These are phyloP conservation scores for Codiaeum variegatum DNA, from an alignment of 441 rosid species.

Conservation along the genomic window DNA sequence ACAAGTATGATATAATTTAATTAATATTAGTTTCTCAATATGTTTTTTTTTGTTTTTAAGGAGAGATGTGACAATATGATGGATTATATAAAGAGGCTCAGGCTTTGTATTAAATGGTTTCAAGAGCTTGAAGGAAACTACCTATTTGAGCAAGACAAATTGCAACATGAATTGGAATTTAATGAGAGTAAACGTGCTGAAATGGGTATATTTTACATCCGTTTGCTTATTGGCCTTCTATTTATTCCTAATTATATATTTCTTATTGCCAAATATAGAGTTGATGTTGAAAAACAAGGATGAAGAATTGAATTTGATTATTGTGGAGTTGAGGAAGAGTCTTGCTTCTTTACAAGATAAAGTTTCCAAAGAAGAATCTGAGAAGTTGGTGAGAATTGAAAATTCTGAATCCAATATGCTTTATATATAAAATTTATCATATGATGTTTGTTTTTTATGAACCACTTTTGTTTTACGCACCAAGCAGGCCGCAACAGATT, in stretches of 20 bases:
- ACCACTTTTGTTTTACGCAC: constrained; percentile 9
- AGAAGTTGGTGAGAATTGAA: constrained; percentile 51
- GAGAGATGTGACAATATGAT: constrained; percentile 65
- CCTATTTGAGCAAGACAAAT: constrained; percentile 57
- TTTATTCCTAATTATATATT: background rate
- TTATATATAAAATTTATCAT: constrained; percentile 1
- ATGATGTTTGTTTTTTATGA: background rate
- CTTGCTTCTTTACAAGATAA: constrained; percentile 53
- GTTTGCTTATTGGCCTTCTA: constrained; percentile 4
- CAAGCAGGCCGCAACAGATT: constrained; percentile 60
- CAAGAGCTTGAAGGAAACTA: constrained; percentile 65
- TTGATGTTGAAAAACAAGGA: constrained; percentile 61
- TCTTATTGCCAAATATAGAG: constrained; percentile 36
- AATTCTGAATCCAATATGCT: constrained; percentile 4
- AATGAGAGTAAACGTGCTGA: constrained; percentile 60
- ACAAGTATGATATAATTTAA: background rate
- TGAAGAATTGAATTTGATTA: constrained; percentile 47
- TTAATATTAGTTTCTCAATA: background rate
- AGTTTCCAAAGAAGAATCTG: constrained; percentile 67
- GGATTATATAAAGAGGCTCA: constrained; percentile 66
- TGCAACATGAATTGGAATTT: constrained; percentile 57
- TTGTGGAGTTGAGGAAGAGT: constrained; percentile 52
- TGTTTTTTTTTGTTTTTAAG: constrained; percentile 31
- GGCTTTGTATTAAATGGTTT: constrained; percentile 83
- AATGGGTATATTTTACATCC: constrained; percentile 39